These are phyloP conservation scores for Cyberlindnera galapagoensis DNA, from an alignment of 805 yeast genomes.

Conservation along the genomic window DNA sequence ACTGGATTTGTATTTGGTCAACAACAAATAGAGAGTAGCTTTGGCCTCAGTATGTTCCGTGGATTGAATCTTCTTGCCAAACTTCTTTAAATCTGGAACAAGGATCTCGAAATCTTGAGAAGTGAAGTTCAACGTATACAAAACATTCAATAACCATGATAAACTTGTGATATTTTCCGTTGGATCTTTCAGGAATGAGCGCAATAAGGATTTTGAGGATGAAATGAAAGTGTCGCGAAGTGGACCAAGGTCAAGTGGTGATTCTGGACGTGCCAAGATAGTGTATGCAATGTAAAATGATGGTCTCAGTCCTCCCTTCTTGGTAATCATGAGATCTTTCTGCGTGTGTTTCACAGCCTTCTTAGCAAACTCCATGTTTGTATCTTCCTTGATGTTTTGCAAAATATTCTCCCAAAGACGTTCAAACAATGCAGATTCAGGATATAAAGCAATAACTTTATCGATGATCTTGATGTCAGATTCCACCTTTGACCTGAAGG, in stretches of 20 bases:
- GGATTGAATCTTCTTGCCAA: conserved; percentile 11
- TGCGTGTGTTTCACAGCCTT: conserved; percentile 12
- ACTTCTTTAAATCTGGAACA: conserved; percentile 4
- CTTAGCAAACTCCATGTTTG: conserved; percentile 21
- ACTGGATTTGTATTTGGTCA: conserved; percentile 16
- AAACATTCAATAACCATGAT: conserved; percentile 28
- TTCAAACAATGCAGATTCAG: conserved; percentile 25
- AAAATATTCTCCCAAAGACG: conserved; percentile 35
- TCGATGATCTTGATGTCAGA: conserved; percentile 26
- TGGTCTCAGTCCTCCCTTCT: conserved; percentile 7
- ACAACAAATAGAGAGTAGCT: conserved; percentile 25
- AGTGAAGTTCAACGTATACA: conserved; percentile 19
- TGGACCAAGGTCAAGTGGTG: not conserved
- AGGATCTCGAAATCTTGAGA: conserved; percentile 7
- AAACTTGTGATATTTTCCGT: not conserved
- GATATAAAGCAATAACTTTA: conserved; percentile 13
- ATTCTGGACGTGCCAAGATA: conserved; percentile 6
- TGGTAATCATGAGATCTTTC: conserved; percentile 9
- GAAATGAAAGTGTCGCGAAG: conserved; percentile 9
- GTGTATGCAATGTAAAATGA: conserved; percentile 13
- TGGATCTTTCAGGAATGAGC: conserved; percentile 1
- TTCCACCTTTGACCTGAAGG: conserved; percentile 49
- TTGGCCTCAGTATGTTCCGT: conserved; percentile 13
- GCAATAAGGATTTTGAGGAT: conserved; percentile 7
- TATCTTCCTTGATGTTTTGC: conserved; percentile 30